phyloP scores from a whole-genome alignment of 495 filamentous ascomycete species.

The Bombardia bombarda region DNA sequence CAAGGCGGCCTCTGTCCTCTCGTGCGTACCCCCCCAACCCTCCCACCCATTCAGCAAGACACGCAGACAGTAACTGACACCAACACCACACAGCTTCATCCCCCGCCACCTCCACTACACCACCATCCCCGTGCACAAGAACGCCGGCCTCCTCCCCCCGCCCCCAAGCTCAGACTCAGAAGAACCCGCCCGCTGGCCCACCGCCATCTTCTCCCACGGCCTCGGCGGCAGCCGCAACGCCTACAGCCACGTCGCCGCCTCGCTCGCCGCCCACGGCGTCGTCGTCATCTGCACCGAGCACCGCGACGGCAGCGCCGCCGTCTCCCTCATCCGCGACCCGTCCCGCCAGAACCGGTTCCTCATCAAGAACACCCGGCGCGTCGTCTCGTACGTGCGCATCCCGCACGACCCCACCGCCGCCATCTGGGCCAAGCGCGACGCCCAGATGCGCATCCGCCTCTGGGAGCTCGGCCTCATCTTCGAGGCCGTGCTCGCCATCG shows the following conservation, averaged over 20 bases:
- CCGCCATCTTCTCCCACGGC: constrained; percentile 74
- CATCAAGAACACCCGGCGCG: constrained; percentile 21
- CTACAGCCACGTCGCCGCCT: constrained; percentile 64
- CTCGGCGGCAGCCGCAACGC: constrained; percentile 66
- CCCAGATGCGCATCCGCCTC: constrained; percentile 59
- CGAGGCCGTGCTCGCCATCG: constrained; percentile 55
- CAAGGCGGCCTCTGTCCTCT: constrained; percentile 48
- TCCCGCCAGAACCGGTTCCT: constrained; percentile 25
- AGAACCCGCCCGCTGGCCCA: constrained; percentile 52
- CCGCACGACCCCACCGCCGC: constrained; percentile 48
- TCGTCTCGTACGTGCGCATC: constrained; percentile 40
- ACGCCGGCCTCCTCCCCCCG: constrained; percentile 26
- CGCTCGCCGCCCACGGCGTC: constrained; percentile 64
- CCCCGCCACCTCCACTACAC: constrained; percentile 62
- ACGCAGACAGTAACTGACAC: neutral
- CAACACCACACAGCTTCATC: constrained; percentile 34
- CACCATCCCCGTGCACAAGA: constrained; percentile 42
- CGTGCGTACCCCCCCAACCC: constrained; percentile 45
- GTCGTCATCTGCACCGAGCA: constrained; percentile 72
- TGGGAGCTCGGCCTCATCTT: constrained; percentile 63
- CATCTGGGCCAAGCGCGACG: constrained; percentile 50
- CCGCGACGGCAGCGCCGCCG: constrained; percentile 62
- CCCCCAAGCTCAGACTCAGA: constrained; percentile 15
- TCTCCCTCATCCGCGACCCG: constrained; percentile 51
- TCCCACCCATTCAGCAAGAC: neutral